Percentiles rank a stretch among this genome's conserved stretches.
Conservation (phyloP, 2,329 filamentous ascomycete genomes). For the Biscogniauxia marginata region DNA sequence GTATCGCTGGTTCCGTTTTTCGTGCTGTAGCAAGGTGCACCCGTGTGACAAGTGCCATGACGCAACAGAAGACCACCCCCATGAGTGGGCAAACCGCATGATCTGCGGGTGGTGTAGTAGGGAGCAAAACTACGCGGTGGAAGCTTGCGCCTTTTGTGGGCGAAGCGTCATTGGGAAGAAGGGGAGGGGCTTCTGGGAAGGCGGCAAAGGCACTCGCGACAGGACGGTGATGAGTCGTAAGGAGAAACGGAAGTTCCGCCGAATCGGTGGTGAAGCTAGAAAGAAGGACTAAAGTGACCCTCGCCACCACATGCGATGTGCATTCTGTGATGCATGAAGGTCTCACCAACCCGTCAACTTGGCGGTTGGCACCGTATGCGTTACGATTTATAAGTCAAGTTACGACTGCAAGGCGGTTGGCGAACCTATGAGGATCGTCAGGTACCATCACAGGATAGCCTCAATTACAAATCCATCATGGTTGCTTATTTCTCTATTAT, state of each 20-base stretch:
- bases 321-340: background rate
- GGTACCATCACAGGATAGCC: background rate
- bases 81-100: slow-evolving; percentile 83
- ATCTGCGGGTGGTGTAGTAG: slow-evolving; percentile 77
- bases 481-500: background rate
- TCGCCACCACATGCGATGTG: background rate
- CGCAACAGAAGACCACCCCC: slow-evolving; percentile 64
- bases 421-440: background rate
- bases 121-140: slow-evolving; percentile 76
- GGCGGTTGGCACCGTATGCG: background rate
- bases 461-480: background rate
- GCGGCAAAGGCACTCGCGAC: slow-evolving; percentile 78
- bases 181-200: slow-evolving; percentile 79
- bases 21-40: slow-evolving; percentile 58
- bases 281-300: slow-evolving; percentile 31
- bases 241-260: slow-evolving; percentile 71
- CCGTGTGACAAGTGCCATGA: slow-evolving; percentile 77
- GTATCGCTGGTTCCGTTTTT: slow-evolving; percentile 65
- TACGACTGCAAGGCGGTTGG: background rate
- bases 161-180: slow-evolving; percentile 65
- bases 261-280: slow-evolving; percentile 46
- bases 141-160: slow-evolving; percentile 74
- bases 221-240: slow-evolving; percentile 70
- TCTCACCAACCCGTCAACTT: background rate
- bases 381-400: background rate